phyloP scores from a whole-genome alignment of 306 rosid genomes.

The Lathyrus tuberosus region DNA sequence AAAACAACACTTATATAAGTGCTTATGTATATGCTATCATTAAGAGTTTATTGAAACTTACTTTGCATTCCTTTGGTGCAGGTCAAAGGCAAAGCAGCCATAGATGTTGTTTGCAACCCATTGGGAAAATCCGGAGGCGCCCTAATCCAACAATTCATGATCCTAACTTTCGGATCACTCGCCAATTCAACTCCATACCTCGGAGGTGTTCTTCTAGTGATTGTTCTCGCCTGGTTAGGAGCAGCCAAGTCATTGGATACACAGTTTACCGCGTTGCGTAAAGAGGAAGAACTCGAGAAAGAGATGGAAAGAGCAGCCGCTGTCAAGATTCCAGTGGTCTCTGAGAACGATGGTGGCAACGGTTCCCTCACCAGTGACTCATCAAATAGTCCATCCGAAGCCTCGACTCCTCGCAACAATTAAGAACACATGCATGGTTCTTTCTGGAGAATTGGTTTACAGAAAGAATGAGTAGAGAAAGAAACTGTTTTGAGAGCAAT shows the following conservation, averaged over 20 bases:
- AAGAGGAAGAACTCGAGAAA: constrained; percentile 94
- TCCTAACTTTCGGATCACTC: constrained; percentile 84
- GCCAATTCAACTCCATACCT: constrained; percentile 97
- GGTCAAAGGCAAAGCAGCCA: constrained; percentile 99
- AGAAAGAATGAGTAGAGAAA: constrained; percentile 46
- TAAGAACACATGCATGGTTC: constrained; percentile 24
- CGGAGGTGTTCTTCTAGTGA: constrained; percentile 82
- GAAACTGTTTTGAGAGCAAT: constrained; percentile 37
- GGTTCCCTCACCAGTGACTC: constrained; percentile 63
- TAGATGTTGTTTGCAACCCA: constrained; percentile 98
- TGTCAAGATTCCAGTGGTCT: constrained; percentile 81
- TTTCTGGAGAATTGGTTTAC: constrained; percentile 36
- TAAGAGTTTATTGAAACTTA: background rate
- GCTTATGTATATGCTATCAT: background rate
- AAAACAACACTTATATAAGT: background rate
- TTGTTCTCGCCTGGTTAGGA: constrained; percentile 81
- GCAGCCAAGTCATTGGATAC: constrained; percentile 90
- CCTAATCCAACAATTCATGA: constrained; percentile 97
- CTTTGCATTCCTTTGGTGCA: constrained; percentile 40
- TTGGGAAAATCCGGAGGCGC: constrained; percentile 98
- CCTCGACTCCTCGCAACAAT: constrained; percentile 57
- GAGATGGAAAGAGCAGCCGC: constrained; percentile 86
- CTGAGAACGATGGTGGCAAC: constrained; percentile 57
- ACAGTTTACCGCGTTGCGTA: constrained; percentile 78
- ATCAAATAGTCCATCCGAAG: constrained; percentile 60